Base-by-base conservation (phyloP, 495 filamentous ascomycete species). In the Talaromyces adpressus region DNA sequence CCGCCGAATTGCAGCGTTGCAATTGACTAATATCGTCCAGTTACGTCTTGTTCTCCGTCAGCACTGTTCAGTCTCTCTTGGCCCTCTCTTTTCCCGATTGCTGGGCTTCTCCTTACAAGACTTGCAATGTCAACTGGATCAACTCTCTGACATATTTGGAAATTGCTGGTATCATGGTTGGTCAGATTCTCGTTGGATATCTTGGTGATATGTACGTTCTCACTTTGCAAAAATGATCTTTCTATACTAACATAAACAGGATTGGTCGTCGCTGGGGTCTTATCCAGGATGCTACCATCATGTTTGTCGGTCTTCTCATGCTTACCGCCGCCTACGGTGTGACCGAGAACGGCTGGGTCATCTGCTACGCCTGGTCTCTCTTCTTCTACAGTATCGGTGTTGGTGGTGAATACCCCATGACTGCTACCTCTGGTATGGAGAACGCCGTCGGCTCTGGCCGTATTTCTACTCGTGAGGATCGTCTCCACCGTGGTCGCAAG, bases 381-480 rank as follows among this genome's bases (percentile, higher is more conserved):
- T 95, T 95, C 77, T 86, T 97, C 76, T 97, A 96, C 73, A 87
- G 89, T 65, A 83, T 96, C 65, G 92, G 92, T 69, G 92, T 97
- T 61, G 92, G 92, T 73, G 92, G 92, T 59, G 92, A 96, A 76
- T 97, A 97, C 71, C 92, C 92, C 41, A 97, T 96, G 82, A 96
- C 92, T 22, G 92, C 92, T 5, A 96, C 92, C n/a, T 90, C 89
- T 22, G 91, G 91, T 61, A 96, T 97, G 89, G 92, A 97, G 72
- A 93, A 92, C 68, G 89, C 91, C 12, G 86, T 93, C 45, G 85
- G 88, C 20, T 87, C 91, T 39, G 92, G 92, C 47, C 90, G 88
- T 70, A 76, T 97, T 39, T 97, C 92, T 8, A 93, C 91, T 63
- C 87, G 85, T 65, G 90, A 94, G 22, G 92, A 97, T 72, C 90